Evolutionary conservation across 2,329 filamentous ascomycete species (phyloP), one percentile per base, ranked within the genome.

Genomic region (Colletotrichum magnum): DNA sequence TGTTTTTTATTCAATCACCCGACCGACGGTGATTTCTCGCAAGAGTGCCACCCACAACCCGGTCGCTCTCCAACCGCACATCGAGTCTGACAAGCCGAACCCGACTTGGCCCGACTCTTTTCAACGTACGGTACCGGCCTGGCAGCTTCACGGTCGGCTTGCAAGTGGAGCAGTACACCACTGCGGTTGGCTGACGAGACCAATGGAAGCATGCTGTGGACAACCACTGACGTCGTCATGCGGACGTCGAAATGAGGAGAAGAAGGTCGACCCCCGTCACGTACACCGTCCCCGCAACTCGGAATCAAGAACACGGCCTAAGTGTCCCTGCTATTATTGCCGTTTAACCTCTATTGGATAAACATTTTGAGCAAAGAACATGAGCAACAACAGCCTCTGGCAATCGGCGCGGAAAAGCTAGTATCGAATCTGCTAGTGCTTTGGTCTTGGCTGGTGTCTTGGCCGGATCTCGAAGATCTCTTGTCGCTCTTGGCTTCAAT

Each of bases 181-280:
- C 24, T 3, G n/a, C 7, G 18, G 21, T 18, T 45, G 21, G 16
- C 21, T n/a, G 24, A 10, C 18, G n/a, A 63, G 58, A 45, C 64
- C 58, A 67, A 67, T 63, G n/a, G 43, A 51, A 43, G 3, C 43
- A 24, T 36, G 18, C 24, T 36, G 52, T 63, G 6, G 6, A 50
- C 24, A 50, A 21, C 26, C 43, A 36, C 15, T 57, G 51, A 57
- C 43, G 64, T 63, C 58, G 53, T 45, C 58, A 21, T 54, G 64
- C 58, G 13, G 58, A 50, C 41, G 28, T 61, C 7, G 32, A 13
- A 43, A 62, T 56, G 58, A 67, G 51, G 24, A 62, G 64, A 36
- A 50, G 12, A 26, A 6, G 48, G 26, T 24, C 36, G 28, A 51
- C 18, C 51, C 58, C 18, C 21, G 21, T 24, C 21, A 4, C 21